Evolutionary conservation across 225 moss, liverwort and hornwort genomes (phyloP), one percentile per base, ranked within the genome.

Genomic region (Bryoerythrophyllum caledonicum): DNA sequence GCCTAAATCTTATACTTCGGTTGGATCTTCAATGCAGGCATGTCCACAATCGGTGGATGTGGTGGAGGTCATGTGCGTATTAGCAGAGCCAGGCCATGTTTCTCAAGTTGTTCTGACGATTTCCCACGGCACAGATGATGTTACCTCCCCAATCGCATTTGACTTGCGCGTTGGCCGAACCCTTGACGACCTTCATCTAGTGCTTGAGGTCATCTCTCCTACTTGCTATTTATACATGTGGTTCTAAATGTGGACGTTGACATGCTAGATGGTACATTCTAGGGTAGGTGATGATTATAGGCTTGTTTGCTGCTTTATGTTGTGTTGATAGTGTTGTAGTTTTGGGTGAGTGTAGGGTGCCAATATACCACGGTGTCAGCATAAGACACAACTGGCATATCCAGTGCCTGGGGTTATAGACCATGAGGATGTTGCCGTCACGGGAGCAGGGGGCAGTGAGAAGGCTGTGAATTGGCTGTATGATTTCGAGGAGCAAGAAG

Each of bases 401-500:
- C 81, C 91, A 60, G 83, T 99, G 26, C 74, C 88, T 26, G 91
- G 94, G 55, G 78, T 74, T 61, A 78, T 90, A 78, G 88, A 91
- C 70, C 80, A 83, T 28, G 79, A 90, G 75, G 95, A 99, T 59
- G 70, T 91, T 32, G 90, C 85, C 58, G 84, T 89, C 40, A 91
- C 92, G 61, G 92, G 92, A 55, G 84, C 85, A 9, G 88, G 90
- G 12, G 86, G 86, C 27, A 90, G 86, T 58, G 91, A 91, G 59
- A 92, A 90, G 76, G 69, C 80, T 59, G 90, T 89, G 82, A 91
- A 91, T 57, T 95, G 94, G 97, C 89, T 99, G 5, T 99, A 99
- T 88, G 90, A 99, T 82, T 99, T 86, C 60, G 97, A 95, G 81
- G 97, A 99, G 85, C 93, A 90, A 80, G 97, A 99, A 87, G 91